These are phyloP conservation scores for Inosperma sp. DNA, from an alignment of 768 basidiomycete species.

Conservation along the genomic window DNA sequence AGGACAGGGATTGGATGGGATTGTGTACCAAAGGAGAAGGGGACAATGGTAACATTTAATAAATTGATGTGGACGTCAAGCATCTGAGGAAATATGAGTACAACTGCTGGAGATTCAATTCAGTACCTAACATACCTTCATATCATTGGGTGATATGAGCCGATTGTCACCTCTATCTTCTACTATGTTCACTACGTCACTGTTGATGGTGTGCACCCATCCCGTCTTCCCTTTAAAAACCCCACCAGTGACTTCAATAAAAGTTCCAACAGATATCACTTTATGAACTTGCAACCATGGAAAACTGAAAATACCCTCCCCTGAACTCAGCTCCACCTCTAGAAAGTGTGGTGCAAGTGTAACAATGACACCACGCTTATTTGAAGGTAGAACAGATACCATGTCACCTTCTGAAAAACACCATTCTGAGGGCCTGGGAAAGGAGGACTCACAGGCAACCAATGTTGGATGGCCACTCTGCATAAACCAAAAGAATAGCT, in stretches of 20 bases:
- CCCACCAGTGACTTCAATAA: no score
- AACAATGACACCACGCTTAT: no score
- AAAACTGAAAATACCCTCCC: no score
- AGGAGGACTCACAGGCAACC: no score
- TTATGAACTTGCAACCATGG: no score
- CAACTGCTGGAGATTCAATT: not conserved
- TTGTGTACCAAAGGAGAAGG: not conserved
- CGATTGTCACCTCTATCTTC: not conserved
- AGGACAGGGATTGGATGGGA: not conserved
- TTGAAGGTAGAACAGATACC: not conserved
- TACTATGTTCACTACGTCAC: not conserved
- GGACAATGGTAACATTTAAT: not conserved
- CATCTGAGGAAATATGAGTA: slow-evolving; percentile 3
- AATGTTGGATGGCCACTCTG: no score
- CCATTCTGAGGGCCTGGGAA: no score
- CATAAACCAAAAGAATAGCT: no score
- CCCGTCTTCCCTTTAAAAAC: not conserved
- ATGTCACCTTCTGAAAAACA: no score
- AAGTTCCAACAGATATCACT: no score
- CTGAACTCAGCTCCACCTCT: no score
- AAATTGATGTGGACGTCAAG: slow-evolving; percentile 1
- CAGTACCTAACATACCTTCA: not conserved
- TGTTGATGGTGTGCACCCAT: not conserved
- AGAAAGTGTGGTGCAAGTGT: no score
- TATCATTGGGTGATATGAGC: not conserved